phyloP scores from a whole-genome alignment of 352 stramenopile species.

The Peronospora belbahrii region DNA sequence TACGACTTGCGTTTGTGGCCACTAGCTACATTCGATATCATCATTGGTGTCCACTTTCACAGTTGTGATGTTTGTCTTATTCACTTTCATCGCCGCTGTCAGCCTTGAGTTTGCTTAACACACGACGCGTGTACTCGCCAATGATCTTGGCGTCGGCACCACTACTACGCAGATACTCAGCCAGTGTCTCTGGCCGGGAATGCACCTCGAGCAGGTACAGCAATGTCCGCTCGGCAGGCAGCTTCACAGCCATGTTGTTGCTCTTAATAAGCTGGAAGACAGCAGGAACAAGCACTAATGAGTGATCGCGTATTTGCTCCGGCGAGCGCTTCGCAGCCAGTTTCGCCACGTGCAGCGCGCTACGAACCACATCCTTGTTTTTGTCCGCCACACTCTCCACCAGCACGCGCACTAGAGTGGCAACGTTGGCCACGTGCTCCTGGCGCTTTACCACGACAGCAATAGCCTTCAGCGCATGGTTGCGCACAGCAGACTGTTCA shows the following conservation, averaged over 20 bases:
- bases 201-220: slow-evolving; percentile 85
- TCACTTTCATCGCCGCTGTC: slow-evolving; percentile 81
- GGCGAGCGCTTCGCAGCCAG: slow-evolving; percentile 62
- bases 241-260: slow-evolving; percentile 85
- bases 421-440: slow-evolving; percentile 18
- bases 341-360: slow-evolving; percentile 67
- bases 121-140: slow-evolving; percentile 78
- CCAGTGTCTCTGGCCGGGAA: slow-evolving; percentile 68
- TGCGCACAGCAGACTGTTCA: slow-evolving; percentile 58
- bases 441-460: slow-evolving; percentile 49
- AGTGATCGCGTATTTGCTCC: slow-evolving; percentile 38
- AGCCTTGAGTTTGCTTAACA: slow-evolving; percentile 81
- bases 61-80: slow-evolving; percentile 21
- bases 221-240: slow-evolving; percentile 76
- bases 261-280: slow-evolving; percentile 85
- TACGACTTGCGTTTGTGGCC: slow-evolving; percentile 6
- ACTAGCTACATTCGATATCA: slow-evolving; percentile 5
- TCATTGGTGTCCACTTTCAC: neutral
- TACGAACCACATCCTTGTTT: slow-evolving; percentile 78
- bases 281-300: slow-evolving; percentile 57
- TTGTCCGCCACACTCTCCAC: slow-evolving; percentile 51
- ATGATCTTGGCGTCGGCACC: slow-evolving; percentile 74
- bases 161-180: slow-evolving; percentile 56
- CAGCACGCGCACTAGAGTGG: slow-evolving; percentile 49
- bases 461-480: slow-evolving; percentile 45